Evolutionary conservation across 169 alveolate species (phyloP).

Genomic region (Eimeria acervulina): DNA sequence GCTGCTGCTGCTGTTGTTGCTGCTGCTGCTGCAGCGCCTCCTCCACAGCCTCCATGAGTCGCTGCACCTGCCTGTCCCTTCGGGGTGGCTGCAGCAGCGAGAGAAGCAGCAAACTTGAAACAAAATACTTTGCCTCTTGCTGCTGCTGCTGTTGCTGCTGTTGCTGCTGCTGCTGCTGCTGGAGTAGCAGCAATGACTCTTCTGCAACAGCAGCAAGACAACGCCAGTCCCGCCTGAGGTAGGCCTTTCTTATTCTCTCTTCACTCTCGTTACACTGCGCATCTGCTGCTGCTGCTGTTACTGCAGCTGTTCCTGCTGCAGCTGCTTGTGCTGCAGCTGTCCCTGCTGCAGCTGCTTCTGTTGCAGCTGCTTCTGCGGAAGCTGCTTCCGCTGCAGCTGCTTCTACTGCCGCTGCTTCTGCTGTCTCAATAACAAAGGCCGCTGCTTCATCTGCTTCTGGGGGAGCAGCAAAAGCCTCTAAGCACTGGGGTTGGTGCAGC

Average conservation of each 20-base stretch:
- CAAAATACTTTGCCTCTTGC: too few relatives aligned
- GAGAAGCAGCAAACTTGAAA: slow-evolving; percentile 14
- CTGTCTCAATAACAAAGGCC: neutral
- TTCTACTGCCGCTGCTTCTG: too few relatives aligned
- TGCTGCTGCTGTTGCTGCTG: too few relatives aligned
- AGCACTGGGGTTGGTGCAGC: slow-evolving; percentile 1
- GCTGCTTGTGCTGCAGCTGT: too few relatives aligned
- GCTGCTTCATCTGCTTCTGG: neutral
- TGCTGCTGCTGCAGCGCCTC: too few relatives aligned
- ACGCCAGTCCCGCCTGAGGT: slow-evolving; percentile 33
- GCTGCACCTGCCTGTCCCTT: slow-evolving; percentile 25
- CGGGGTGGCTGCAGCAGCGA: slow-evolving; percentile 41
- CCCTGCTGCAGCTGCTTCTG: neutral
- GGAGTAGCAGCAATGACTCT: neutral
- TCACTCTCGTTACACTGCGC: neutral
- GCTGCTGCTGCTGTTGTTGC: neutral
- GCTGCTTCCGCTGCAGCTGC: neutral
- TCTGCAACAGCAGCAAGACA: slow-evolving; percentile 1
- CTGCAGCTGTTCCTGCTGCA: too few relatives aligned
- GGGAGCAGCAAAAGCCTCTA: slow-evolving; percentile 38
- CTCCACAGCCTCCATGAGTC: neutral
- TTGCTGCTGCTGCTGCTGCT: slow-evolving; percentile 28
- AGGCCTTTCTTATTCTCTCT: neutral
- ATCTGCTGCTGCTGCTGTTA: too few relatives aligned
- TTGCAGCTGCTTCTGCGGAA: neutral